phyloP scores from a whole-genome alignment of 1,284 basidiomycete species.

The Vanrija pseudolonga region DNA sequence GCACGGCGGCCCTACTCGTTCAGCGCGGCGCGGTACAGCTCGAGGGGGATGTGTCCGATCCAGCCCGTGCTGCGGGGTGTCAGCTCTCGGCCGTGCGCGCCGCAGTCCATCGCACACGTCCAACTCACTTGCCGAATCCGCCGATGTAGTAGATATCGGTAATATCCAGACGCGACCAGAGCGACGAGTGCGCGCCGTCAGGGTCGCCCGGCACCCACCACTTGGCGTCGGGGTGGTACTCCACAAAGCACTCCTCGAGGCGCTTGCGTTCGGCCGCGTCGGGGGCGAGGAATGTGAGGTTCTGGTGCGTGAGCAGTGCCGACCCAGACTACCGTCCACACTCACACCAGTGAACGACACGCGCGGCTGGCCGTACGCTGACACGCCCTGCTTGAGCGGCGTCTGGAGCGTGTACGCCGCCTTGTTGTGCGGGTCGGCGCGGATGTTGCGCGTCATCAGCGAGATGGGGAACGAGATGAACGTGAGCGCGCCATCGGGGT shows the following conservation, averaged over 20 bases:
- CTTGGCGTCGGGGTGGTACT: conserved; percentile 44
- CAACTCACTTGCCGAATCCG: conserved; percentile 60
- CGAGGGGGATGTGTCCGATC: conserved; percentile 58
- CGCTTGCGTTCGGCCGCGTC: conserved; percentile 21
- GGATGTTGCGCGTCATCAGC: conserved; percentile 59
- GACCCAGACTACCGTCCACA: neutral
- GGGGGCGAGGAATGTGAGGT: conserved; percentile 35
- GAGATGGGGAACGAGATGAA: conserved; percentile 64
- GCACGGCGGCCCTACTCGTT: neutral
- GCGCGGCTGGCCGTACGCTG: conserved; percentile 45
- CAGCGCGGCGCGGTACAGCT: conserved; percentile 52
- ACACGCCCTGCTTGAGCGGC: conserved; percentile 46
- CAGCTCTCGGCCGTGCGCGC: neutral
- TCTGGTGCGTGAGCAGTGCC: conserved; percentile 17
- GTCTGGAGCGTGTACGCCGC: conserved; percentile 59
- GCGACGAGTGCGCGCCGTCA: conserved; percentile 33
- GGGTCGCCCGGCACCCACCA: conserved; percentile 40
- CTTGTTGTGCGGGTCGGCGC: conserved; percentile 48
- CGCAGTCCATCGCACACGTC: too few species aligned
- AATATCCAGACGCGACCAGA: conserved; percentile 44
- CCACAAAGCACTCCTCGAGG: conserved; percentile 32
- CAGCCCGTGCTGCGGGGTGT: conserved; percentile 50
- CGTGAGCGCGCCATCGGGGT: conserved; percentile 59
- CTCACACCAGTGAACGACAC: conserved; percentile 59
- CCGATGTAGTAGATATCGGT: conserved; percentile 63